A percentile compares a stretch with the other conserved stretches of the same genome.
phyloP scores from a whole-genome alignment of 345 rosid genomes.

The Raphanus sativus region DNA sequence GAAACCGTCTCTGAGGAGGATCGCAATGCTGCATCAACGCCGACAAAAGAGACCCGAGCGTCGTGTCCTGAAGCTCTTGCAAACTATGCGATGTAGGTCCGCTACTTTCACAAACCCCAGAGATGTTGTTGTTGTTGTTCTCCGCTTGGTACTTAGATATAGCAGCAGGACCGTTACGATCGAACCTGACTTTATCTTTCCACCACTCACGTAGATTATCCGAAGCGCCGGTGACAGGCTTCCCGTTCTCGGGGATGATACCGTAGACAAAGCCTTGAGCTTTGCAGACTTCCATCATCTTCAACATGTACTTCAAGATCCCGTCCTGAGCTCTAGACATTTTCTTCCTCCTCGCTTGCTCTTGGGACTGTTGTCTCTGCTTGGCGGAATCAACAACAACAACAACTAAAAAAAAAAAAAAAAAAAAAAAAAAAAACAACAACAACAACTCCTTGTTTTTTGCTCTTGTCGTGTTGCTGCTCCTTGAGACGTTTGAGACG shows the following conservation, averaged over 20 bases:
- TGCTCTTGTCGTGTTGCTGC: constrained; percentile 40
- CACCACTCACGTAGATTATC: constrained; percentile 98
- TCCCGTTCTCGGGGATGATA: constrained; percentile 94
- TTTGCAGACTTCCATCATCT: constrained; percentile 95
- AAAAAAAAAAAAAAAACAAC: no score
- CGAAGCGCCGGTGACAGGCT: constrained; percentile 90
- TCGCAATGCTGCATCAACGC: constrained; percentile 98
- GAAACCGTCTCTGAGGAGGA: constrained; percentile 93
- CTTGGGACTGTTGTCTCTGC: constrained; percentile 75
- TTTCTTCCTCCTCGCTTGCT: constrained; percentile 97
- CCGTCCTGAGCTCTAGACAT: constrained; percentile 99
- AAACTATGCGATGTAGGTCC: constrained; percentile 64
- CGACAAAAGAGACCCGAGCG: constrained; percentile 87
- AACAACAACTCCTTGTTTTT: constrained; percentile 43
- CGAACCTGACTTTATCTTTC: constrained; percentile 98
- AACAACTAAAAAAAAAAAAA: no score
- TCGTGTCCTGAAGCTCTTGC: constrained; percentile 96
- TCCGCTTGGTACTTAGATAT: constrained; percentile 80
- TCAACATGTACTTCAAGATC: constrained; percentile 95
- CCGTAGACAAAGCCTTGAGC: constrained; percentile 98
- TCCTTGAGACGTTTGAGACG: constrained; percentile 87
- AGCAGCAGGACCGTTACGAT: constrained; percentile 97
- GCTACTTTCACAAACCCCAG: constrained; percentile 54
- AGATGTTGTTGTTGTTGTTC: constrained; percentile 57
- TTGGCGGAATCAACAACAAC: constrained; percentile 57